phyloP scores from a whole-genome alignment of 768 basidiomycete genomes.

The Peribolospora kevripleyi region DNA sequence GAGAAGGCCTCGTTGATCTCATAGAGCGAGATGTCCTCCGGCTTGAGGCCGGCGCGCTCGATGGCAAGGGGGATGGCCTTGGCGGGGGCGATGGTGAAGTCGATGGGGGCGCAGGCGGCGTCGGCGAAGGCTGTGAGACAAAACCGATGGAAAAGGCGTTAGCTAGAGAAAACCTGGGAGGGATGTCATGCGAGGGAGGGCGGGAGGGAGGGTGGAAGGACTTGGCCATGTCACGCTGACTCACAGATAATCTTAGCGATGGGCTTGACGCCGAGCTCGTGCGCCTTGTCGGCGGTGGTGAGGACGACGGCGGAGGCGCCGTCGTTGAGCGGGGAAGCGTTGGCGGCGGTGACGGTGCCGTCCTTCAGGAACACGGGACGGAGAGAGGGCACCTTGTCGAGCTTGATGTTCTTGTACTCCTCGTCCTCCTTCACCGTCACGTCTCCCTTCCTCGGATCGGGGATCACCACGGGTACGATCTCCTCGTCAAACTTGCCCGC shows the following conservation, averaged over 20 bases:
- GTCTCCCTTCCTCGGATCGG: slow-evolving; percentile 59
- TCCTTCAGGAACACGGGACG: slow-evolving; percentile 69
- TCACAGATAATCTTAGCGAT: slow-evolving; percentile 82
- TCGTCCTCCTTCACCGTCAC: slow-evolving; percentile 78
- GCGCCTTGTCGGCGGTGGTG: slow-evolving; percentile 77
- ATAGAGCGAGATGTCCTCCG: slow-evolving; percentile 67
- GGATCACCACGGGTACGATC: slow-evolving; percentile 69
- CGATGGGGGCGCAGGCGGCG: slow-evolving; percentile 83
- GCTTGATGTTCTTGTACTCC: slow-evolving; percentile 90
- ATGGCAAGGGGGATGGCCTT: slow-evolving; percentile 62
- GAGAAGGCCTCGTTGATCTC: slow-evolving; percentile 99
- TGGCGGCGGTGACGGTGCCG: slow-evolving; percentile 75
- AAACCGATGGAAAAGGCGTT: slow-evolving; percentile 3
- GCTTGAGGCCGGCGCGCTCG: slow-evolving; percentile 55
- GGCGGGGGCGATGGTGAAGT: slow-evolving; percentile 89
- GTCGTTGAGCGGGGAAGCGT: slow-evolving; percentile 83
- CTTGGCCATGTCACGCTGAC: slow-evolving; percentile 18
- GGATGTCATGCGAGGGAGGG: not conserved
- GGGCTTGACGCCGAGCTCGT: slow-evolving; percentile 72
- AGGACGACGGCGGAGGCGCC: slow-evolving; percentile 88
- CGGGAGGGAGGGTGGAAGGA: not conserved
- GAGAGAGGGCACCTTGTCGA: slow-evolving; percentile 73
- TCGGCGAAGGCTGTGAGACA: slow-evolving; percentile 61
- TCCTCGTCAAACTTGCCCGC: slow-evolving; percentile 62
- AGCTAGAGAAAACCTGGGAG: not conserved